phyloP scores from a whole-genome alignment of 805 yeast genomes.

The Nakazawaea sp. region DNA sequence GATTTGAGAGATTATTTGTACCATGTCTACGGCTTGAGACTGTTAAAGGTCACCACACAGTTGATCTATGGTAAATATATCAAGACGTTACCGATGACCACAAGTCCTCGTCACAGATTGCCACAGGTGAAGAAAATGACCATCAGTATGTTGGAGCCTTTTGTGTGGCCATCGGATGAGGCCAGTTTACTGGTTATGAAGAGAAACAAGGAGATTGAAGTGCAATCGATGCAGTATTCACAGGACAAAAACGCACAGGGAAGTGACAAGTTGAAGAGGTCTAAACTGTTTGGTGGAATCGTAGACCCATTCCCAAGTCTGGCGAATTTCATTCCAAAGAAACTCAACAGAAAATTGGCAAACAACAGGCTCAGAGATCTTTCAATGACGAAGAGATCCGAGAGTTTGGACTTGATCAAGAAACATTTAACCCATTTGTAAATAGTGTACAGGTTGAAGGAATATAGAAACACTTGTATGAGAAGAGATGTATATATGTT shows the following conservation, averaged over 20 bases:
- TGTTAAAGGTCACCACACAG: slow-evolving; percentile 82
- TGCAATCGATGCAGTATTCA: slow-evolving; percentile 45
- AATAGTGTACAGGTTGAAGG: no score
- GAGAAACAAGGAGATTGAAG: slow-evolving; percentile 25
- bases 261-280: slow-evolving; percentile 63
- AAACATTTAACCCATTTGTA: slow-evolving; percentile 22
- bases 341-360: slow-evolving; percentile 35
- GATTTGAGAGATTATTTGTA: slow-evolving; percentile 91
- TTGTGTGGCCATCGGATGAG: slow-evolving; percentile 81
- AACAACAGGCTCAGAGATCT: slow-evolving; percentile 35
- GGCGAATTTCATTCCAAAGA: slow-evolving; percentile 56
- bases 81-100: slow-evolving; percentile 45
- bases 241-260: slow-evolving; percentile 48
- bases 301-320: slow-evolving; percentile 48
- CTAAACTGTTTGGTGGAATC: slow-evolving; percentile 70
- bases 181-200: slow-evolving; percentile 21
- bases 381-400: slow-evolving; percentile 16
- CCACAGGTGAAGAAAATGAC: slow-evolving; percentile 94
- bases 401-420: slow-evolving; percentile 29
- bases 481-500: no score
- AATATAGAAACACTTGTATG: no score
- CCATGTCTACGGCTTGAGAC: slow-evolving; percentile 85
- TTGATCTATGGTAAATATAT: slow-evolving; percentile 65
- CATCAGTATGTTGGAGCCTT: slow-evolving; percentile 91
- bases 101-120: slow-evolving; percentile 62